Percentiles rank a stretch among this genome's conserved stretches.
Evolutionary conservation across 768 basidiomycete genomes (phyloP).

Genomic region (Panaeolus papilionaceus): DNA sequence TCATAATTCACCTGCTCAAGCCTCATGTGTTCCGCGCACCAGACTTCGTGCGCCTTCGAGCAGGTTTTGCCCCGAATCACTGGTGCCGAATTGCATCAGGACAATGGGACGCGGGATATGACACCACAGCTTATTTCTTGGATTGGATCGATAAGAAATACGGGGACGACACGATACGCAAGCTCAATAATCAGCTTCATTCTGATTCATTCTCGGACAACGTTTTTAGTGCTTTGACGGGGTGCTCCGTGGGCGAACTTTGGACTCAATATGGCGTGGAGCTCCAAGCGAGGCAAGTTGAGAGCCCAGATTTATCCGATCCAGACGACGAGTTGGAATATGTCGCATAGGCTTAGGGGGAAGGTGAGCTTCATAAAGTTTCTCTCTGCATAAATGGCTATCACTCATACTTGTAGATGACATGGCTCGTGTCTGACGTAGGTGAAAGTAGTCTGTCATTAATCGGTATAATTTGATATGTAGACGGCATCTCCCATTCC

Average conservation of each 20-base stretch:
- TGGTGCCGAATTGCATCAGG: neutral
- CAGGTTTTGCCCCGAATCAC: neutral
- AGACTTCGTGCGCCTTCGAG: slow-evolving; percentile 4
- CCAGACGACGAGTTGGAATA: slow-evolving; percentile 4
- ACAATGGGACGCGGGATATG: slow-evolving; percentile 19
- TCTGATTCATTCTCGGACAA: neutral
- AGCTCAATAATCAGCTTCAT: slow-evolving; percentile 14
- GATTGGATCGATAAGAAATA: slow-evolving; percentile 20
- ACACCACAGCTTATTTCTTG: slow-evolving; percentile 20
- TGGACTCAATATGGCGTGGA: slow-evolving; percentile 21
- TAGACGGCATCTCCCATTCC: slow-evolving; percentile 2
- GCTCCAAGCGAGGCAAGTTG: neutral
- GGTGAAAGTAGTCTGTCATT: too few relatives aligned
- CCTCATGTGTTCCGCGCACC: neutral
- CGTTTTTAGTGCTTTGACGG: slow-evolving; percentile 14
- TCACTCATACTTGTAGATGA: neutral
- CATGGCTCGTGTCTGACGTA: too few relatives aligned
- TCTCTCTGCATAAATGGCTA: neutral
- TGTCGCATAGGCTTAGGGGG: neutral
- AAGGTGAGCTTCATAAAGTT: neutral
- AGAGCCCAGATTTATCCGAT: neutral
- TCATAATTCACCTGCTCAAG: neutral
- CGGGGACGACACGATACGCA: slow-evolving; percentile 16
- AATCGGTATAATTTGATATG: too few relatives aligned
- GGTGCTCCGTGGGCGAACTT: slow-evolving; percentile 20